A percentile compares a stretch with the other conserved stretches of the same genome.
phyloP scores from a whole-genome alignment of 2,329 filamentous ascomycete genomes.

The Penicillium sp. region DNA sequence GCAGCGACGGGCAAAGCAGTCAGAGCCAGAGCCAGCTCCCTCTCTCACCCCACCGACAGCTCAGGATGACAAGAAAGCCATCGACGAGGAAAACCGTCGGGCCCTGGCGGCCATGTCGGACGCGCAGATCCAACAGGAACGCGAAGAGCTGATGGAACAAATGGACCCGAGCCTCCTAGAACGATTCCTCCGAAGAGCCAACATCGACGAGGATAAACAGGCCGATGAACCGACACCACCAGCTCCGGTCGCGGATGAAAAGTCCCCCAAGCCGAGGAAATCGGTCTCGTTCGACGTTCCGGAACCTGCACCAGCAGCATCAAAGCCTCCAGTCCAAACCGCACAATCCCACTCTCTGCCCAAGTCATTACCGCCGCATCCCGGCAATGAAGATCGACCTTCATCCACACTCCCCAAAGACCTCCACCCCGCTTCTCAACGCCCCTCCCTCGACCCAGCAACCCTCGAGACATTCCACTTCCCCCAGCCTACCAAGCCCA shows the following conservation, averaged over 20 bases:
- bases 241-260: slow-evolving; percentile 2
- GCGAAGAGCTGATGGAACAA: slow-evolving; percentile 75
- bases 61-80: slow-evolving; percentile 65
- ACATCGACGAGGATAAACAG: slow-evolving; percentile 64
- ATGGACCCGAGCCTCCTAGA: slow-evolving; percentile 76
- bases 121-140: slow-evolving; percentile 78
- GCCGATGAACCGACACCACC: slow-evolving; percentile 2
- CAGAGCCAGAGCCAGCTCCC: slow-evolving; percentile 18
- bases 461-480: slow-evolving; percentile 41
- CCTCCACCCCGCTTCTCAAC: slow-evolving; percentile 43
- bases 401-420: slow-evolving; percentile 40
- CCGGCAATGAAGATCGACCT: slow-evolving; percentile 35
- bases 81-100: slow-evolving; percentile 79
- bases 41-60: slow-evolving; percentile 7
- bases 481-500: slow-evolving; percentile 49
- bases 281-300: slow-evolving; percentile 32
- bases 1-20: slow-evolving; percentile 56
- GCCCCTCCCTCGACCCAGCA: slow-evolving; percentile 32
- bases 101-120: slow-evolving; percentile 76
- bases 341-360: slow-evolving; percentile 7
- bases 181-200: slow-evolving; percentile 73
- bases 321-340: slow-evolving; percentile 10
- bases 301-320: not conserved
- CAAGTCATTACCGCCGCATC: slow-evolving; percentile 6
- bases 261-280: slow-evolving; percentile 27